Conservation (phyloP, 1,284 basidiomycete species). For the Cryptococcus sp. region DNA sequence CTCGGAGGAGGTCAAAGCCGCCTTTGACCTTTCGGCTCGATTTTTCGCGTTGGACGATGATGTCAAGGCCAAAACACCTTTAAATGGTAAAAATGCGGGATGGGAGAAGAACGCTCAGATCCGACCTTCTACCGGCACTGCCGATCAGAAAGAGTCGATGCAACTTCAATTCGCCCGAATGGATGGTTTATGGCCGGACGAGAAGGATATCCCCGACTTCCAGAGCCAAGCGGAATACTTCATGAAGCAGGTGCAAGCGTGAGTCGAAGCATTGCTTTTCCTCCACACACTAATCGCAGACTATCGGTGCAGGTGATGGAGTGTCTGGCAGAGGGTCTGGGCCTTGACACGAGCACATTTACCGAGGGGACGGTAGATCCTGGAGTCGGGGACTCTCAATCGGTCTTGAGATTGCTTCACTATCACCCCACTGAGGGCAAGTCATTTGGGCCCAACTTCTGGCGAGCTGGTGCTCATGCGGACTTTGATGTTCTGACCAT, state of each 20-base stretch:
- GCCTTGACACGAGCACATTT: conserved; percentile 25
- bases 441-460: conserved; percentile 29
- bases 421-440: conserved; percentile 33
- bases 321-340: conserved; percentile 31
- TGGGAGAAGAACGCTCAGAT: conserved; percentile 28
- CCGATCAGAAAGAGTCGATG: conserved; percentile 25
- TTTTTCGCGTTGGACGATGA: conserved; percentile 24
- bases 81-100: conserved; percentile 27
- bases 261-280: conserved; percentile 1
- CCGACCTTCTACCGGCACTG: conserved; percentile 22
- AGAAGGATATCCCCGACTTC: conserved; percentile 21
- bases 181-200: conserved; percentile 31
- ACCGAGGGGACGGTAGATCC: conserved; percentile 24
- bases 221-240: conserved; percentile 16
- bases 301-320: conserved; percentile 31
- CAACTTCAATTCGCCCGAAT: conserved; percentile 32
- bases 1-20: conserved; percentile 13
- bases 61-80: conserved; percentile 15
- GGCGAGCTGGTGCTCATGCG: conserved; percentile 35
- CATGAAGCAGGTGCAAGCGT: conserved; percentile 27
- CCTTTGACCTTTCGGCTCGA: conserved; percentile 15
- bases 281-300: conserved; percentile 4
- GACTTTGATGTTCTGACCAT: conserved; percentile 36
- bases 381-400: conserved; percentile 26
- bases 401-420: conserved; percentile 27